A percentile compares a stretch with the other conserved stretches of the same genome.
Conservation (phyloP, 805 yeast genomes). For the Cyberlindnera euphorbiiphila region DNA sequence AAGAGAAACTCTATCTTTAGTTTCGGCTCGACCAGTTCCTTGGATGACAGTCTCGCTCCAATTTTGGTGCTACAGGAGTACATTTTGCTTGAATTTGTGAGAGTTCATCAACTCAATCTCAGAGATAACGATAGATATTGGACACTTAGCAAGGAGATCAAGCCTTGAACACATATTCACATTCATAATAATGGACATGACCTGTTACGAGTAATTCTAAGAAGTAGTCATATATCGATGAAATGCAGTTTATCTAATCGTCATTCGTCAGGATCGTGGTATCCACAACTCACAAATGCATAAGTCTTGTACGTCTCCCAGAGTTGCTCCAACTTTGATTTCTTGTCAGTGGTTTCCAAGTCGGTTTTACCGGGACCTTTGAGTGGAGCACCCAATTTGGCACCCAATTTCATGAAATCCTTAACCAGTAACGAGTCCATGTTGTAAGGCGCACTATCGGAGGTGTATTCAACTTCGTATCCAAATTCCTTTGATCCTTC, state of each 20-base stretch:
- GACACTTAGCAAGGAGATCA: slow-evolving; percentile 53
- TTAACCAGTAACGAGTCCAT: slow-evolving; percentile 54
- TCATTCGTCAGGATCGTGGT: slow-evolving; percentile 10
- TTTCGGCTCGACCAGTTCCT: slow-evolving; percentile 19
- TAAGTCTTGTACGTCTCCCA: slow-evolving; percentile 58
- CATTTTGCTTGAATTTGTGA: slow-evolving; percentile 65
- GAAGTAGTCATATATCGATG: neutral
- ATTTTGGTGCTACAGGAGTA: slow-evolving; percentile 42
- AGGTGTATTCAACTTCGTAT: slow-evolving; percentile 65
- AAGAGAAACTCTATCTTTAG: slow-evolving; percentile 26
- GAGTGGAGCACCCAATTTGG: slow-evolving; percentile 45
- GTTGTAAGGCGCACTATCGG: slow-evolving; percentile 54
- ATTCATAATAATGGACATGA: no score
- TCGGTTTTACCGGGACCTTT: slow-evolving; percentile 7
- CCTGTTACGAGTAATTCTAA: neutral
- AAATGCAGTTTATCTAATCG: neutral
- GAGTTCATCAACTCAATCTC: slow-evolving; percentile 55
- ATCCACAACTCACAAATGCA: slow-evolving; percentile 46
- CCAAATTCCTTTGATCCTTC: slow-evolving; percentile 41
- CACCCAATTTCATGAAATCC: slow-evolving; percentile 59
- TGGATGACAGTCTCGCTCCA: slow-evolving; percentile 30
- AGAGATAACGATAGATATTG: slow-evolving; percentile 67
- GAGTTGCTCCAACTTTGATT: slow-evolving; percentile 32
- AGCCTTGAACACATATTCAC: slow-evolving; percentile 4
- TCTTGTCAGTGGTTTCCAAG: slow-evolving; percentile 16